Base-by-base conservation (phyloP, 179 eudicot genomes). In the Gypsophila paniculata region DNA sequence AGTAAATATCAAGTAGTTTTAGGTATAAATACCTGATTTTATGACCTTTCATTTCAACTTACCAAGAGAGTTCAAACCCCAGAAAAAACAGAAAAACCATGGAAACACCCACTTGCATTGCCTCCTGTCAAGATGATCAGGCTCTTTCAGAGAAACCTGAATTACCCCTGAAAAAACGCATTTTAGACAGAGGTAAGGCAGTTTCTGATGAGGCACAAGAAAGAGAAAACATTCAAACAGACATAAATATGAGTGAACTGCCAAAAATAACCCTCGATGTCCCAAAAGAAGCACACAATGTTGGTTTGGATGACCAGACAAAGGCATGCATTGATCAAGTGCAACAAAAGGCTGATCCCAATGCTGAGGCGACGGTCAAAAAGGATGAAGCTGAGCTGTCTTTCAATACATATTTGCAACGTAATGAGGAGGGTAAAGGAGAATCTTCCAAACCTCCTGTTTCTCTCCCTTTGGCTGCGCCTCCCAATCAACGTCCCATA, bases 1-100 rank as follows among this genome's bases (percentile, higher is more conserved):
- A 46, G 8, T 17, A 59, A 9, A 17, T 52, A 79, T 65, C 38
- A 53, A 66, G n/a, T 17, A 18, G 6, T 48, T 52, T 53, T 34
- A 25, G 36, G 61, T 68, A 76, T 80, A 80, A 80, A 80, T 53
- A 52, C 72, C 8, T 4, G 15, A 42, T 38, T 17, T 10, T 48
- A 26, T n/a, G 15, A 3, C 39, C 61, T 19, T 17, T 3, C 57
- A 58, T 72, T 65, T 32, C 61, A 58, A 48, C 36, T 48, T 65
- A 72, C 59, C 61, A 26, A 54, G 38, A 71, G 32, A 14, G 34
- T 53, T 55, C 53, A 14, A 64, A 12, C 38, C 9, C 22, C 7
- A 55, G 15, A 36, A 11, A 13, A 3, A 46, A 46, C 52, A 0
- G 14, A 46, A 11, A 19, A 26, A 12, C 65, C 55, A 80, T 80